Evolutionary conservation across 208 protist genomes (phyloP).

Genomic region (Zelonia costaricensis): DNA sequence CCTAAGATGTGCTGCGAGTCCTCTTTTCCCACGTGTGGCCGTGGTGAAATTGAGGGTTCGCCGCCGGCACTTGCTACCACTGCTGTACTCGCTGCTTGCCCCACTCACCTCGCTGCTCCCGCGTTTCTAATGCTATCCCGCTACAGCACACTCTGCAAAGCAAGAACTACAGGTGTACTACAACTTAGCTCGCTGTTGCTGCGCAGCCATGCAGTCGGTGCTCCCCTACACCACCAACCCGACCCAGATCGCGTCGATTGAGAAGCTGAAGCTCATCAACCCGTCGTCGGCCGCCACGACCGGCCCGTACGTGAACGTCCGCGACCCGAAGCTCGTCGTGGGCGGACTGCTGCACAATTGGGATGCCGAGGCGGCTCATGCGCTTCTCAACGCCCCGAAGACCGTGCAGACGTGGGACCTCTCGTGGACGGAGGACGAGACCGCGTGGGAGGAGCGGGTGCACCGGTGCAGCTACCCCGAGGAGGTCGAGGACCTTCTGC

Average conservation of each 20-base stretch:
- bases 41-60: no score
- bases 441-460: slow-evolving; percentile 77
- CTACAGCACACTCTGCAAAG: no score
- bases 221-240: slow-evolving; percentile 87
- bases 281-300: slow-evolving; percentile 61
- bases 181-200: neutral
- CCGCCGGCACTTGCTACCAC: no score
- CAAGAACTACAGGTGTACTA: neutral
- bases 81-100: no score
- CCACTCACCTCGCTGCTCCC: no score
- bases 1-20: no score
- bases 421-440: slow-evolving; percentile 79
- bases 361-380: slow-evolving; percentile 75
- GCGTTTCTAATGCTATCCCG: no score
- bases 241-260: slow-evolving; percentile 73
- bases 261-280: slow-evolving; percentile 80
- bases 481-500: slow-evolving; percentile 86
- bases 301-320: slow-evolving; percentile 61
- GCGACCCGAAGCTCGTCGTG: slow-evolving; percentile 63
- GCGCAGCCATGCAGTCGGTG: slow-evolving; percentile 64
- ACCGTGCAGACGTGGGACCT: slow-evolving; percentile 79
- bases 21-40: no score
- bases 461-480: slow-evolving; percentile 75
- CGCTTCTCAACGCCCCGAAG: slow-evolving; percentile 49
- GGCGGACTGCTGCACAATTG: slow-evolving; percentile 83